A percentile compares a stretch with the other conserved stretches of the same genome.
Evolutionary conservation across 2,329 filamentous ascomycete genomes (phyloP).

Genomic region (Fusarium illudens): DNA sequence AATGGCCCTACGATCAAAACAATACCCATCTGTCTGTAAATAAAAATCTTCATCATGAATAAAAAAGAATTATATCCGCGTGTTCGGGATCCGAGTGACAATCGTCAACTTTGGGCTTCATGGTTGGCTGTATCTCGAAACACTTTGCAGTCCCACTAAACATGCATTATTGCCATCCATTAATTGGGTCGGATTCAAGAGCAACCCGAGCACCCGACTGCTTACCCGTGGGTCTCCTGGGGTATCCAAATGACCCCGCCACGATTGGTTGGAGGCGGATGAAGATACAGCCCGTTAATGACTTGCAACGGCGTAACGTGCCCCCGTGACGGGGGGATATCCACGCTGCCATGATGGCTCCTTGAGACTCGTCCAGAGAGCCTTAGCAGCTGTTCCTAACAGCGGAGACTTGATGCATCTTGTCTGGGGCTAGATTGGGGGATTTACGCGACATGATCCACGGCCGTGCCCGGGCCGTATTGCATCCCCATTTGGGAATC

Average conservation of each 20-base stretch:
- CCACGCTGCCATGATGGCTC: neutral
- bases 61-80: neutral
- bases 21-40: neutral
- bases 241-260: conserved; percentile 6
- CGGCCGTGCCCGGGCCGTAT: neutral
- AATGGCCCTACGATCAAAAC: neutral
- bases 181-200: conserved; percentile 20
- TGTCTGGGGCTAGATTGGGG: neutral
- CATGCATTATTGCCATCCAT: neutral
- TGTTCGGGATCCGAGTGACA: neutral
- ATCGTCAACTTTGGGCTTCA: neutral
- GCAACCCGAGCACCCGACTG: conserved; percentile 29
- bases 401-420: neutral
- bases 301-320: neutral
- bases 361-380: neutral
- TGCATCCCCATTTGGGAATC: neutral
- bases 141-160: neutral
- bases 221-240: conserved; percentile 14
- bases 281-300: neutral
- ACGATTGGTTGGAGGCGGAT: conserved; percentile 21
- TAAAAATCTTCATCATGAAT: neutral
- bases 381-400: neutral
- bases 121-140: neutral
- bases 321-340: conserved; percentile 4
- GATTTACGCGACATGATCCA: neutral